A percentile compares a stretch with the other conserved stretches of the same genome.
Conservation (phyloP, 2,329 filamentous ascomycete genomes). For the Alternaria burnsii region DNA sequence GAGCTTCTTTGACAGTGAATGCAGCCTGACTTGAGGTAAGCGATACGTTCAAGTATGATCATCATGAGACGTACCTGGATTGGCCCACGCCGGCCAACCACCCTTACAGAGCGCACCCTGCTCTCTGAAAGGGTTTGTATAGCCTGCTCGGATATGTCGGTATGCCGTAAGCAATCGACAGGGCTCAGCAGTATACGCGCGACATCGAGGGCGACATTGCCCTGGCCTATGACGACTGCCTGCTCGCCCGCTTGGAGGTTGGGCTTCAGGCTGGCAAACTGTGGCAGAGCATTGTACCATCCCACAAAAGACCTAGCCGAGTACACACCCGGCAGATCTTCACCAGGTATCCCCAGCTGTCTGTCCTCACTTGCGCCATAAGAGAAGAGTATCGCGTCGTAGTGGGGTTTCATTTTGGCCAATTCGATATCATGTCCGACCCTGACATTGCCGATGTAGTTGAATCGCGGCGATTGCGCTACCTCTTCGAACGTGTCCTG, state of each 20-base stretch:
- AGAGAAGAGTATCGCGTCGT: conserved; percentile 90
- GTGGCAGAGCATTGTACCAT: conserved; percentile 97
- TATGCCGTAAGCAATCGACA: conserved; percentile 75
- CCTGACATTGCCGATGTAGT: conserved; percentile 88
- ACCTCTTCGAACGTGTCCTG: conserved; percentile 93
- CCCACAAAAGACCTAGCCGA: conserved; percentile 94
- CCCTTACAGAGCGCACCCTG: conserved; percentile 77
- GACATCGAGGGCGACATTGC: conserved; percentile 95
- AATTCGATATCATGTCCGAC: conserved; percentile 77
- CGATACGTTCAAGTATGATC: not conserved
- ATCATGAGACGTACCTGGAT: conserved; percentile 70
- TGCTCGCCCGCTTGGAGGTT: conserved; percentile 79
- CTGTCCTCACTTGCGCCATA: conserved; percentile 91
- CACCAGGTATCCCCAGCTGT: conserved; percentile 79
- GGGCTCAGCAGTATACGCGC: conserved; percentile 84
- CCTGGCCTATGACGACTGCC: conserved; percentile 89
- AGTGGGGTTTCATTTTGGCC: conserved; percentile 75
- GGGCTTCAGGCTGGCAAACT: conserved; percentile 76
- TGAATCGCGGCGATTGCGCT: conserved; percentile 81
- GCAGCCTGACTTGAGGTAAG: conserved; percentile 67
- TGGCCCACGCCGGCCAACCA: conserved; percentile 90
- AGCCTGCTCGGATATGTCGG: conserved; percentile 89
- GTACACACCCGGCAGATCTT: conserved; percentile 78
- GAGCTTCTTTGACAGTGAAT: conserved; percentile 93
- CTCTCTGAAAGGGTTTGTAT: conserved; percentile 76